Evolutionary conservation across 148 eudicot species (phyloP).

Genomic region (Spergularia marina): DNA sequence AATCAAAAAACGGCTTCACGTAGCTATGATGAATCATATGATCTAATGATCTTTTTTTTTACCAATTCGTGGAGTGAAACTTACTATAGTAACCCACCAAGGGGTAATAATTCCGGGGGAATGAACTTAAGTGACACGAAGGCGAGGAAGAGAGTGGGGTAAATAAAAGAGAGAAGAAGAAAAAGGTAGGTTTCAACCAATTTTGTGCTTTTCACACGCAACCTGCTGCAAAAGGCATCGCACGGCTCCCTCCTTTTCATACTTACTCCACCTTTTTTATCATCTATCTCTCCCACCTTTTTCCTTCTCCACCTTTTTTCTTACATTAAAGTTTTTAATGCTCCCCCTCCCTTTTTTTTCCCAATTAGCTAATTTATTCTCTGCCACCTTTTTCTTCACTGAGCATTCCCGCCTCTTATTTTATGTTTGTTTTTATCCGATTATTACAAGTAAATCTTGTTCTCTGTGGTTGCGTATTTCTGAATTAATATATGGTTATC

Average conservation of each 20-base stretch:
- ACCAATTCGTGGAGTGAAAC: not conserved
- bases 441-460: no score
- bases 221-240: constrained; percentile 41
- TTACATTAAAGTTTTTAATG: not conserved
- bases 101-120: not conserved
- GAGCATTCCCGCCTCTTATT: constrained; percentile 17
- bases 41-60: no score
- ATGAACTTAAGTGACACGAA: constrained; percentile 21
- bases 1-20: no score
- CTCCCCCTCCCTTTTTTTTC: not conserved
- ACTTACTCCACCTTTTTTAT: constrained; percentile 30
- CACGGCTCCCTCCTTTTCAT: constrained; percentile 49
- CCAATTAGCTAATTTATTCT: constrained; percentile 8
- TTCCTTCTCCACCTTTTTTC: not conserved
- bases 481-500: no score
- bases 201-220: constrained; percentile 52
- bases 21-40: no score
- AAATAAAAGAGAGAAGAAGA: not conserved
- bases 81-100: no score
- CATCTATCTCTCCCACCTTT: not conserved
- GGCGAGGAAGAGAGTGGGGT: constrained; percentile 22
- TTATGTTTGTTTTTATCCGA: not conserved
- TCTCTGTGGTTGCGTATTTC: no score
- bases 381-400: constrained; percentile 25
- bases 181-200: constrained; percentile 21